These are phyloP conservation scores for Colletotrichum aenigma DNA, from an alignment of 2,329 filamentous ascomycete genomes.

Conservation along the genomic window DNA sequence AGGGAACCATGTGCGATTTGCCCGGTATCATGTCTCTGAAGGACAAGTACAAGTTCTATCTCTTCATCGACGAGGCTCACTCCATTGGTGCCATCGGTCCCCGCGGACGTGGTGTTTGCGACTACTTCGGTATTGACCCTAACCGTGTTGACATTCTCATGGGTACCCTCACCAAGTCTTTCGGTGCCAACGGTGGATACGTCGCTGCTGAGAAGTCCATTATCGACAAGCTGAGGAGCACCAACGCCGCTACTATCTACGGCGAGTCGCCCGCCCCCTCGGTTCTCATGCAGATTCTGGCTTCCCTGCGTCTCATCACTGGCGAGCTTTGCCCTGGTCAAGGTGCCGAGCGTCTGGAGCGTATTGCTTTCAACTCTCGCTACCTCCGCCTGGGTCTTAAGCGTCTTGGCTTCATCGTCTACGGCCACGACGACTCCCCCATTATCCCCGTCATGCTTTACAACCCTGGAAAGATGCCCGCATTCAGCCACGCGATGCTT, in stretches of 20 bases:
- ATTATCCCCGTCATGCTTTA: slow-evolving; percentile 95
- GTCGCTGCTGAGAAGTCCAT: slow-evolving; percentile 87
- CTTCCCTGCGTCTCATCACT: slow-evolving; percentile 84
- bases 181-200: slow-evolving; percentile 97
- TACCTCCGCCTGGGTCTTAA: slow-evolving; percentile 98
- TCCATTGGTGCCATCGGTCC: slow-evolving; percentile 93
- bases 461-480: slow-evolving; percentile 98
- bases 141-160: slow-evolving; percentile 92
- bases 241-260: slow-evolving; percentile 85
- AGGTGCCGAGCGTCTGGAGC: slow-evolving; percentile 92
- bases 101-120: slow-evolving; percentile 88
- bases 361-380: slow-evolving; percentile 96
- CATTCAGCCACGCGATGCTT: slow-evolving; percentile 98
- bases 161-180: slow-evolving; percentile 98
- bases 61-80: slow-evolving; percentile 97
- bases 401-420: slow-evolving; percentile 94
- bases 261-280: slow-evolving; percentile 88
- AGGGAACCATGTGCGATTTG: slow-evolving; percentile 98
- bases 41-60: slow-evolving; percentile 94
- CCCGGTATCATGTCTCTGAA: slow-evolving; percentile 86
- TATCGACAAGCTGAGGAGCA: slow-evolving; percentile 87
- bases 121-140: slow-evolving; percentile 93
- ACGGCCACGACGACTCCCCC: slow-evolving; percentile 96
- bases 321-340: slow-evolving; percentile 89
- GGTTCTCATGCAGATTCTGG: slow-evolving; percentile 88